Evolutionary conservation across 208 protist species (phyloP).

Genomic region (Crithidia mellificae): DNA sequence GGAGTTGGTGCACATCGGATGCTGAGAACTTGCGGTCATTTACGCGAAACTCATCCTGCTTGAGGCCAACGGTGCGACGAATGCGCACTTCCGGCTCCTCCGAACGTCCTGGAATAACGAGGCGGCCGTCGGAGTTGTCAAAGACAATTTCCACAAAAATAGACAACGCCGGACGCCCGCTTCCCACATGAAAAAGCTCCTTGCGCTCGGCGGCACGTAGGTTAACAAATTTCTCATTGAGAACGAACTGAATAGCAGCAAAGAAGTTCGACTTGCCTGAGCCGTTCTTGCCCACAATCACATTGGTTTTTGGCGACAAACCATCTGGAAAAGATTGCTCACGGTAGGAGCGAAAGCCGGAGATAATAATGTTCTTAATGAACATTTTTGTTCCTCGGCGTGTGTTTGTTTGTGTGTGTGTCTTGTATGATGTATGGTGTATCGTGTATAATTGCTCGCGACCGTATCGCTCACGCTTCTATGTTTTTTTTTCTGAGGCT

Average conservation of each 20-base stretch:
- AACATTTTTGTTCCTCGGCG: too few species aligned
- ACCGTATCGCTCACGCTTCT: too few species aligned
- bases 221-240: constrained; percentile 92
- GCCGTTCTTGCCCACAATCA: constrained; percentile 97
- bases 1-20: constrained; percentile 93
- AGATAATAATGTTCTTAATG: constrained; percentile 93
- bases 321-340: constrained; percentile 87
- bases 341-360: constrained; percentile 91
- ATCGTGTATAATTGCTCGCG: too few species aligned
- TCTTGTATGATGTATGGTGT: too few species aligned
- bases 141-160: constrained; percentile 99
- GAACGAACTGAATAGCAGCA: constrained; percentile 96
- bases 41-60: constrained; percentile 99
- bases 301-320: constrained; percentile 80
- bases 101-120: constrained; percentile 89
- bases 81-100: constrained; percentile 95
- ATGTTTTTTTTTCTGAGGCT: too few species aligned
- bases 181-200: constrained; percentile 95
- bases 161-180: constrained; percentile 82
- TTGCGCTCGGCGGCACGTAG: constrained; percentile 92
- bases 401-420: too few species aligned
- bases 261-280: constrained; percentile 98
- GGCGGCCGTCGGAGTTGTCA: constrained; percentile 97
- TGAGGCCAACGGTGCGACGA: constrained; percentile 95
- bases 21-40: constrained; percentile 95